These are phyloP conservation scores for Exophiala oligosperma DNA, from an alignment of 2,329 filamentous ascomycete species.

Conservation along the genomic window DNA sequence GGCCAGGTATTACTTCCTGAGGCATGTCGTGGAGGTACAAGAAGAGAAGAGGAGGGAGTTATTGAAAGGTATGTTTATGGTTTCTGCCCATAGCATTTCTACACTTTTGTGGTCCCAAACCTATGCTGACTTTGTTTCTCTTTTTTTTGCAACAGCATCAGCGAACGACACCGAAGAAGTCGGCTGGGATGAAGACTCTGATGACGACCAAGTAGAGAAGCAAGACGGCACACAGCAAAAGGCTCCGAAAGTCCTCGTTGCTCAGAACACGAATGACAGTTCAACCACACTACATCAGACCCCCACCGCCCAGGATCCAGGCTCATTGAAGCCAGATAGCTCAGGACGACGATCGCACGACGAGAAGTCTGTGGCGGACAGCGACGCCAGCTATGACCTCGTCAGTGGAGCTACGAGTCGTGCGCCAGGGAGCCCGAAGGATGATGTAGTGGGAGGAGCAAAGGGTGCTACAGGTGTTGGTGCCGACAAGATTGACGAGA, in stretches of 20 bases:
- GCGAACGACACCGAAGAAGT: slow-evolving; percentile 71
- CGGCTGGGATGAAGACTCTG: slow-evolving; percentile 70
- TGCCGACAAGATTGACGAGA: slow-evolving; percentile 55
- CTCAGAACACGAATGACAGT: slow-evolving; percentile 24
- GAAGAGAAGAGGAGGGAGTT: slow-evolving; percentile 86
- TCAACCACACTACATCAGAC: slow-evolving; percentile 28
- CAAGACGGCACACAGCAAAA: slow-evolving; percentile 45
- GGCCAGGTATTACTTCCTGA: slow-evolving; percentile 92
- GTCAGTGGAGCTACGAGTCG: slow-evolving; percentile 80
- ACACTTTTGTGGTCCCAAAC: slow-evolving; percentile 12
- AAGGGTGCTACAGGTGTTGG: too few relatives aligned
- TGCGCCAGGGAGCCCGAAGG: slow-evolving; percentile 66
- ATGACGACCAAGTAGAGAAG: slow-evolving; percentile 48
- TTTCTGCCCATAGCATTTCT: slow-evolving; percentile 7
- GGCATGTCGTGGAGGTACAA: slow-evolving; percentile 89
- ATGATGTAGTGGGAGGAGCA: slow-evolving; percentile 37
- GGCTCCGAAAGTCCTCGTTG: slow-evolving; percentile 33
- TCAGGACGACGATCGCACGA: slow-evolving; percentile 76
- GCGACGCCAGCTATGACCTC: slow-evolving; percentile 93
- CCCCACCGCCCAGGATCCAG: slow-evolving; percentile 31
- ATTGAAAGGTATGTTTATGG: slow-evolving; percentile 70
- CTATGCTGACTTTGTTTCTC: not conserved
- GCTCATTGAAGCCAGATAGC: slow-evolving; percentile 54
- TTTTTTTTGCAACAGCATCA: slow-evolving; percentile 35
- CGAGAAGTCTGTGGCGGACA: slow-evolving; percentile 85